These are phyloP conservation scores for Ustilago curta DNA, from an alignment of 1,284 basidiomycete species.

Conservation along the genomic window DNA sequence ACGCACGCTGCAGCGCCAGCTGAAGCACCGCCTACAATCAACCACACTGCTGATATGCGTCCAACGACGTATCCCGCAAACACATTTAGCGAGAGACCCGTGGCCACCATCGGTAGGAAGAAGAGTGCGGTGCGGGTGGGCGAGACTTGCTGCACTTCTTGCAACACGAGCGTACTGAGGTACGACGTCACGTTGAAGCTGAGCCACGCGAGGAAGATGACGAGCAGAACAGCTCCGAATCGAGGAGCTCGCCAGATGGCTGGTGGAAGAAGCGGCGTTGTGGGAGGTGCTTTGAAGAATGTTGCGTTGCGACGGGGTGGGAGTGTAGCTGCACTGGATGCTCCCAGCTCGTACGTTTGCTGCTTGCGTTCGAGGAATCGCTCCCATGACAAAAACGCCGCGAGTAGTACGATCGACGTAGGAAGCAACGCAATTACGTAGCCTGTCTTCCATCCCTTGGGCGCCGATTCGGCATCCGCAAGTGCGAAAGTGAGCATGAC, in stretches of 20 bases:
- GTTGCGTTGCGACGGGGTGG: constrained; percentile 70
- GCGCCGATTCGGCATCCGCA: constrained; percentile 78
- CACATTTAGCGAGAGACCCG: constrained; percentile 66
- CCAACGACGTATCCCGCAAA: constrained; percentile 56
- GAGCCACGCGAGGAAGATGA: constrained; percentile 79
- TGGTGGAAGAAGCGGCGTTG: constrained; percentile 57
- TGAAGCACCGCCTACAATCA: constrained; percentile 66
- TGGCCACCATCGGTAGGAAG: constrained; percentile 78
- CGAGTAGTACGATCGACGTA: constrained; percentile 75
- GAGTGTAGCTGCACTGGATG: constrained; percentile 8
- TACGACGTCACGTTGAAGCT: constrained; percentile 72
- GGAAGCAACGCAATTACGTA: constrained; percentile 74
- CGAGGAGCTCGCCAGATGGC: constrained; percentile 56
- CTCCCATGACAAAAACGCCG: constrained; percentile 79
- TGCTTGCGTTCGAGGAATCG: constrained; percentile 72
- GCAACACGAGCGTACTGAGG: constrained; percentile 48
- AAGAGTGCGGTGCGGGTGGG: constrained; percentile 80
- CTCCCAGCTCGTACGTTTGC: constrained; percentile 39
- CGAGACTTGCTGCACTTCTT: constrained; percentile 70
- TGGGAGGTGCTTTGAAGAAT: constrained; percentile 67
- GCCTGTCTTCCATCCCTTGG: constrained; percentile 79
- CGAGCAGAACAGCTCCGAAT: constrained; percentile 74
- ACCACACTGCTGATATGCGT: constrained; percentile 56
- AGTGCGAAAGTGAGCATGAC: constrained; percentile 84
- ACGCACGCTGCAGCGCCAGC: constrained; percentile 76